These are phyloP conservation scores for Ganoderma lingzhi DNA, from an alignment of 1,284 basidiomycete genomes.

Conservation along the genomic window DNA sequence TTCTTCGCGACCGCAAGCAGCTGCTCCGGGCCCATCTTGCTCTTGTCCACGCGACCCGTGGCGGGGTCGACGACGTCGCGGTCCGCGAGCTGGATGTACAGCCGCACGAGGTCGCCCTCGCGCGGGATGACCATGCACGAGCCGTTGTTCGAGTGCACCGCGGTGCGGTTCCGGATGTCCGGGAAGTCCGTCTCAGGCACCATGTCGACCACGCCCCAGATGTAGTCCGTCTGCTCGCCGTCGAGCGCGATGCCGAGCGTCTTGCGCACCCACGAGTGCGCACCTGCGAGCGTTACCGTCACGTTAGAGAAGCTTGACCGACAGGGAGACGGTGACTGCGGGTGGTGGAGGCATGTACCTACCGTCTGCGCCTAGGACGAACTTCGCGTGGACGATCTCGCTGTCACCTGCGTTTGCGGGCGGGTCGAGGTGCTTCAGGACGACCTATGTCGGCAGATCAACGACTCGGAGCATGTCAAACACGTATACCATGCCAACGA, in stretches of 20 bases:
- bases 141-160: conserved; percentile 64
- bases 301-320: background rate
- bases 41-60: conserved; percentile 69
- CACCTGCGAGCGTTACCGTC: conserved; percentile 48
- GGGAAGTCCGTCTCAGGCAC: conserved; percentile 81
- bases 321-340: background rate
- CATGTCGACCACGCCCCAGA: conserved; percentile 85
- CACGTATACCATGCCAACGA: conserved; percentile 23
- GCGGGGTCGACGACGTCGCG: conserved; percentile 53
- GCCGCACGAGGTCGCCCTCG: conserved; percentile 72
- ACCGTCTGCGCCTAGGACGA: conserved; percentile 65
- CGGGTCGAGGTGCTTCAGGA: conserved; percentile 44
- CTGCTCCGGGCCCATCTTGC: conserved; percentile 63
- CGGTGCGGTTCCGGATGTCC: conserved; percentile 77
- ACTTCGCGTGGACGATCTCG: conserved; percentile 61
- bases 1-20: conserved; percentile 74
- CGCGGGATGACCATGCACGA: conserved; percentile 80
- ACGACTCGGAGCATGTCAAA: too few relatives aligned
- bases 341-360: conserved; percentile 24
- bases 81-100: conserved; percentile 78
- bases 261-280: conserved; percentile 85
- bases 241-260: conserved; percentile 73
- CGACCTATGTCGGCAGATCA: conserved; percentile 39
- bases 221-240: conserved; percentile 82
- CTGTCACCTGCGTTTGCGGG: conserved; percentile 38